Conservation (phyloP, 1,139 yeast genomes). For the Pichia sp. region DNA sequence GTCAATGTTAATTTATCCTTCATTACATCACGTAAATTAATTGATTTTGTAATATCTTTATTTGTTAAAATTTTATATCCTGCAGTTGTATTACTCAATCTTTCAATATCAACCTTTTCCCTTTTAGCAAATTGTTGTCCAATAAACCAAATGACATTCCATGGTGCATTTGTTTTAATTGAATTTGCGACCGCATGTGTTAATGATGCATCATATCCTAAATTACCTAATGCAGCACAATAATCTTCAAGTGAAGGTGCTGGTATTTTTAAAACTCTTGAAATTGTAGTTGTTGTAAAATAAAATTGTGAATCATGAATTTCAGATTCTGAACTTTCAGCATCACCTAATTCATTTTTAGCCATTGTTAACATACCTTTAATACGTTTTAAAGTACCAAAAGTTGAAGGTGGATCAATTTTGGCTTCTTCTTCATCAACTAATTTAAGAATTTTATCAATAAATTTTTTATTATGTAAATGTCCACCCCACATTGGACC, state of each 20-base stretch:
- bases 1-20: conserved; percentile 12
- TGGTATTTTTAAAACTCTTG: conserved; percentile 71
- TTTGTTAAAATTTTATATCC: conserved; percentile 58
- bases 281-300: conserved; percentile 69
- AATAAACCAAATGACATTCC: conserved; percentile 68
- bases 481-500: conserved; percentile 97
- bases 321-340: conserved; percentile 6
- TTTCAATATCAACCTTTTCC: conserved; percentile 35
- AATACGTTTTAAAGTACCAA: conserved; percentile 77
- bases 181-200: conserved; percentile 88
- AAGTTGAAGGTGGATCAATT: conserved; percentile 29
- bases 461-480: conserved; percentile 62
- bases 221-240: conserved; percentile 76
- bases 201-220: conserved; percentile 73
- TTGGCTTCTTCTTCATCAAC: conserved; percentile 35
- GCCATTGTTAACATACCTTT: conserved; percentile 92
- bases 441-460: conserved; percentile 48
- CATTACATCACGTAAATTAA: conserved; percentile 22
- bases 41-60: conserved; percentile 26
- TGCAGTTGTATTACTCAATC: conserved; percentile 47
- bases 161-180: conserved; percentile 85
- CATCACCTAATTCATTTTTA: conserved; percentile 46
- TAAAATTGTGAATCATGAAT: conserved; percentile 57
- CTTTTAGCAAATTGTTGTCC: conserved; percentile 59
- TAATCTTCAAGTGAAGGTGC: conserved; percentile 74